Percentiles rank a stretch among this genome's conserved stretches.
These are phyloP conservation scores for Diaporthe humulicola DNA, from an alignment of 2,329 filamentous ascomycete genomes.

Conservation along the genomic window DNA sequence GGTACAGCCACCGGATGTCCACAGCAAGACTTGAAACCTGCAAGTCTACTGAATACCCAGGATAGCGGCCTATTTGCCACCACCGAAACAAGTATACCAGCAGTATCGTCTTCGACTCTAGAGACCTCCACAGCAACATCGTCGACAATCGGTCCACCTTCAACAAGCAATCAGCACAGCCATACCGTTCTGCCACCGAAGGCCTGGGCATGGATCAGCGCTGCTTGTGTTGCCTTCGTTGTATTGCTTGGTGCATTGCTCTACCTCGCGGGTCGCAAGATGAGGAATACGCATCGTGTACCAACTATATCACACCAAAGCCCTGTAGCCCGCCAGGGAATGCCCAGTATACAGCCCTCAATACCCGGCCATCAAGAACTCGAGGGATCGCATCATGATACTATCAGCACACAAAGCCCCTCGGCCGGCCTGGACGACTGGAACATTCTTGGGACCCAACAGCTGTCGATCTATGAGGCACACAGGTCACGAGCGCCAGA, in stretches of 20 bases:
- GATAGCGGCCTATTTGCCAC: background rate
- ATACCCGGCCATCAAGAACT: background rate
- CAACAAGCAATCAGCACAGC: background rate
- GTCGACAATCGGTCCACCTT: background rate
- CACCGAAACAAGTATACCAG: background rate
- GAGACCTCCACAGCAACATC: background rate
- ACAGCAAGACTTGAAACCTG: background rate
- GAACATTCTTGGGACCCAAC: background rate
- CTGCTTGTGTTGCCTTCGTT: background rate
- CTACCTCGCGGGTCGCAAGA: background rate
- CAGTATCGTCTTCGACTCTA: background rate
- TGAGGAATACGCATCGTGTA: background rate
- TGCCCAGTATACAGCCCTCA: background rate
- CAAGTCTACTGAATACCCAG: background rate
- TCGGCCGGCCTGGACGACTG: background rate
- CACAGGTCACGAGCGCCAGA: too few species aligned
- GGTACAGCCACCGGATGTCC: background rate
- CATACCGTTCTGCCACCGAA: background rate
- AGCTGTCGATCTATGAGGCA: too few species aligned
- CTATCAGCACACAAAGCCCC: background rate
- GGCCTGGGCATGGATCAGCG: background rate
- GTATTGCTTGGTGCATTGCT: background rate
- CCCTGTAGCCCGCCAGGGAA: background rate
- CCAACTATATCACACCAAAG: background rate
- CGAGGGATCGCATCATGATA: background rate